These are phyloP conservation scores for Blastobotrys capitulatus DNA, from an alignment of 1,139 yeast species.

Conservation along the genomic window DNA sequence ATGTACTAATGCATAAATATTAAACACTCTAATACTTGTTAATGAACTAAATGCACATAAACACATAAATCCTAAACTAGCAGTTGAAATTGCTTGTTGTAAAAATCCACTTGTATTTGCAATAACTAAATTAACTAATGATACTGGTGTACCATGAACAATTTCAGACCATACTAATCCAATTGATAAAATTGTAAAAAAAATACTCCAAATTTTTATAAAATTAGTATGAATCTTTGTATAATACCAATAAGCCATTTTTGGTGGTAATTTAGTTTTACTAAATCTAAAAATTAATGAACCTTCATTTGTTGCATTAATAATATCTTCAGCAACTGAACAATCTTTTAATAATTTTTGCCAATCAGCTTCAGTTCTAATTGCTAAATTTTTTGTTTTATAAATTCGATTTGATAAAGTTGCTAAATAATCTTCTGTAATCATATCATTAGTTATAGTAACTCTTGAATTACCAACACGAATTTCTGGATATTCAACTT, in stretches of 20 bases:
- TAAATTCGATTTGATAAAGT: slow-evolving; percentile 24
- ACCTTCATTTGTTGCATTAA: slow-evolving; percentile 19
- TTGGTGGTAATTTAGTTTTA: slow-evolving; percentile 34
- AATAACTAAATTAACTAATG: slow-evolving; percentile 53
- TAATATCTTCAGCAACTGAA: slow-evolving; percentile 34
- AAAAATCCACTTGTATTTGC: slow-evolving; percentile 30
- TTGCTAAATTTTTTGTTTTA: slow-evolving; percentile 26
- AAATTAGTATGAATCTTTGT: slow-evolving; percentile 43
- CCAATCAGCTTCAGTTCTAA: slow-evolving; percentile 38
- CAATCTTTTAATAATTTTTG: slow-evolving; percentile 35
- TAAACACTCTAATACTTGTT: slow-evolving; percentile 63
- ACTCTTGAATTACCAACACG: slow-evolving; percentile 18
- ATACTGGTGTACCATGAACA: slow-evolving; percentile 61
- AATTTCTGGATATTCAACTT: slow-evolving; percentile 24
- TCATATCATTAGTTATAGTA: slow-evolving; percentile 25
- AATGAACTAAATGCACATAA: slow-evolving; percentile 59
- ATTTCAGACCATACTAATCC: slow-evolving; percentile 67
- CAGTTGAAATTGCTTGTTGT: slow-evolving; percentile 38
- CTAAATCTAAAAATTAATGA: slow-evolving; percentile 30
- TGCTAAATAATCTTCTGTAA: slow-evolving; percentile 28
- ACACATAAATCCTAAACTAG: slow-evolving; percentile 62
- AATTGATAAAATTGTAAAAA: slow-evolving; percentile 46
- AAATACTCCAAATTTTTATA: slow-evolving; percentile 38
- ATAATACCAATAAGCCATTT: slow-evolving; percentile 38
- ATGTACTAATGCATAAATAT: slow-evolving; percentile 67